Evolutionary conservation across 768 basidiomycete species (phyloP).

Genomic region (Mycena galericulata): DNA sequence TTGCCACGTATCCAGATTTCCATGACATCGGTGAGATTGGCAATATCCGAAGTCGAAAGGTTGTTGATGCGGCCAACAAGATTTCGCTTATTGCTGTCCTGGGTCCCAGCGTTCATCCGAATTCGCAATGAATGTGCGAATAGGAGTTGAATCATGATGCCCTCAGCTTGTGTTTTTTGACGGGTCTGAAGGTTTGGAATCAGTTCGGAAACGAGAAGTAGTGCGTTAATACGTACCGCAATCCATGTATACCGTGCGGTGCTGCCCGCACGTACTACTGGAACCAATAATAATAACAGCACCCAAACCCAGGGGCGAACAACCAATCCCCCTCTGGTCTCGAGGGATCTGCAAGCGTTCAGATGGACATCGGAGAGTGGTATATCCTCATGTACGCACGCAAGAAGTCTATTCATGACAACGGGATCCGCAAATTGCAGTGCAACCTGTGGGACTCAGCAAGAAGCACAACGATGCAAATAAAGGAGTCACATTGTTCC

Average conservation of each 20-base stretch:
- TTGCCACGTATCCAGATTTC: slow-evolving; percentile 29
- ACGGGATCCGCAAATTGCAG: slow-evolving; percentile 47
- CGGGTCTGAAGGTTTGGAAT: slow-evolving; percentile 6
- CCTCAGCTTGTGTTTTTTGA: slow-evolving; percentile 28
- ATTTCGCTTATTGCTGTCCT: slow-evolving; percentile 41
- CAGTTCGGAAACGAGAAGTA: neutral
- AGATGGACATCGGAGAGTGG: neutral
- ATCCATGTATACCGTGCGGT: slow-evolving; percentile 56
- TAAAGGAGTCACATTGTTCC: neutral
- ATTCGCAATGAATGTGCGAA: slow-evolving; percentile 54
- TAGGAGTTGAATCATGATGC: slow-evolving; percentile 33
- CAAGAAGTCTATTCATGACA: slow-evolving; percentile 54
- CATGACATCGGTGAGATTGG: slow-evolving; percentile 12
- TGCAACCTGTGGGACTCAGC: neutral
- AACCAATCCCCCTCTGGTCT: slow-evolving; percentile 5
- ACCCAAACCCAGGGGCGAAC: slow-evolving; percentile 66
- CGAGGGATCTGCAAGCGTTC: slow-evolving; percentile 39
- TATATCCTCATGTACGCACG: slow-evolving; percentile 42
- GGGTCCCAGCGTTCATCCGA: slow-evolving; percentile 53
- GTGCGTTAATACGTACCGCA: slow-evolving; percentile 34
- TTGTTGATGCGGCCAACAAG: slow-evolving; percentile 73
- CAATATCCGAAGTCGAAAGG: slow-evolving; percentile 65
- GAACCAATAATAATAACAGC: slow-evolving; percentile 46
- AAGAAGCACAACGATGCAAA: neutral
- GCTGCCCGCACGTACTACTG: slow-evolving; percentile 47